Evolutionary conservation across 2,329 filamentous ascomycete species (phyloP), one percentile per base, ranked within the genome.

Genomic region (Arthrobotrys sinensis): DNA sequence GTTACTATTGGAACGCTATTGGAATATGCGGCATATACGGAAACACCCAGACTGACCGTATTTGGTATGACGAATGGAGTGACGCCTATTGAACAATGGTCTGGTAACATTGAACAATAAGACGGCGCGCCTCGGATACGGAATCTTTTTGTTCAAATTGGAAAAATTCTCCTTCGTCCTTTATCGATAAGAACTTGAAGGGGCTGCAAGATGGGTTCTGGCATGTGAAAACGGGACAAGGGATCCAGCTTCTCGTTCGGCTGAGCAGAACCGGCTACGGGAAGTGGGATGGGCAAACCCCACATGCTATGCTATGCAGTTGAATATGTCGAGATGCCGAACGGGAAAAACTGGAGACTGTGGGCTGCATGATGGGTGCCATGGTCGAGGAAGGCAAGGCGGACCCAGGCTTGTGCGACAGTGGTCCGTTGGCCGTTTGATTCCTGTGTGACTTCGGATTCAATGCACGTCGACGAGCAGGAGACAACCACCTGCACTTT

Each of bases 131-230:
- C 8, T 66, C 40, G 60, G 69, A 60, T 73, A 60, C 60, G 60
- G 69, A 19, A 5, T n/a, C 50, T 73, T 73, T 48, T 72, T 40
- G 16, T 50, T 36, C 19, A 19, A 19, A 43, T 12, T 10, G 19
- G 3, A n/a, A 19, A 11, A 60, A 46, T n/a, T 60, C 53, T 34
- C 8, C 4, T 52, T 72, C 32, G 6, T 8, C 7, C 5, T 72
- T 73, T 73, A 73, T 73, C 69, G 69, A 73, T 73, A 73, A 73
- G 69, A 32, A 40, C n/a, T 45, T 6, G n/a, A 43, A 57, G 34
- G 38, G 43, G 32, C 38, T 65, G 45, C 40, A 34, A 24, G 40
- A 57, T n/a, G 46, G 12, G 36, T 63, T 75, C 53, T 75, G 53
- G 52, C 70, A 75, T 75, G 70, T 75, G 70, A 75, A 75, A 73